Base-by-base conservation (phyloP, 192 early-diverging fungal species). In the Backusella tuberculispora region DNA sequence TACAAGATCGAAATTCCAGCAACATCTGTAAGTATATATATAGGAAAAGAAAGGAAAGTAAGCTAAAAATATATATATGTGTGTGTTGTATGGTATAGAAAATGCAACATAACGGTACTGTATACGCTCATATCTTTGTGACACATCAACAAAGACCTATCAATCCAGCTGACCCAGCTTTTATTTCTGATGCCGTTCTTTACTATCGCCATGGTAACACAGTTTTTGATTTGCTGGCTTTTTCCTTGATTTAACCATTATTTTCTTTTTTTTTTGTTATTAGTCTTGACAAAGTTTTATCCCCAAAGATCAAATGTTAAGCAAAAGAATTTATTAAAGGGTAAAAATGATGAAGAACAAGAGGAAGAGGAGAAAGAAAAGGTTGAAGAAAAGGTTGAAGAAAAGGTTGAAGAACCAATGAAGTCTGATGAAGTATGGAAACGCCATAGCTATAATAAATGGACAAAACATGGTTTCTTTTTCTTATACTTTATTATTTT, bases 121-220 rank as follows among this genome's bases (percentile, higher is more conserved):
- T 88, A 0, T 90, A 86, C 63, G 89, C 89, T 37, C 89, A 90
- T 47, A 81, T 90, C n/a, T 90, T 85, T 85, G 75, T 90, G 42
- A 73, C 79, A 37, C 81, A 82, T 41, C 60, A 83, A 9, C 75
- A 75, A 24, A 74, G 77, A 6, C 53, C 80, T 6, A 76, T 87
- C 42, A 69, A 88, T 76, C 89, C 89, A 14, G 19, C 41, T 10
- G 67, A 76, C 47, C 48, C 45, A 34, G 69, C 45, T 5, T 90
- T 80, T 72, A 71, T 80, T 56, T 24, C 79, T 46, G 78, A 87
- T 66, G 74, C 80, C 29, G 78, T 81, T 9, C 83, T 87, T 7
- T 88, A 89, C 73, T 17, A 69, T 65, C 74, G 86, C 21, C 85
- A 89, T 70, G 67, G 88, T 89, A 84, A 78, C 77, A 63, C 26